These are phyloP conservation scores for Aspergillus nanangensis DNA, from an alignment of 495 filamentous ascomycete genomes.

Conservation along the genomic window DNA sequence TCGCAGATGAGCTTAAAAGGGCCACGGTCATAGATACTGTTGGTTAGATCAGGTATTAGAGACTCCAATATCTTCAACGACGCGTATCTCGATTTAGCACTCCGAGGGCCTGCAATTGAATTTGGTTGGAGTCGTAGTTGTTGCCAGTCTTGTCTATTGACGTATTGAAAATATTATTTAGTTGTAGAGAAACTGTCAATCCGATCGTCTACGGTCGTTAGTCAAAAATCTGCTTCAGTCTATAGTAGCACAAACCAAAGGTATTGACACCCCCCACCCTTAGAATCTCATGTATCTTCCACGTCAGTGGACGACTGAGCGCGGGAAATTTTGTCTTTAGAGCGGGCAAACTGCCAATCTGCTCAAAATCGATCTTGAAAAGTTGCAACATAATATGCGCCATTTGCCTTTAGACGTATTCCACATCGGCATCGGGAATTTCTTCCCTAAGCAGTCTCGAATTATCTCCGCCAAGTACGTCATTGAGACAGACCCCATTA, in stretches of 20 bases:
- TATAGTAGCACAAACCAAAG: slow-evolving; percentile 21
- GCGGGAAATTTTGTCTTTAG: slow-evolving; percentile 8
- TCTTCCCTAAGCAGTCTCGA: background rate
- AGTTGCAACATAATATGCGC: slow-evolving; percentile 25
- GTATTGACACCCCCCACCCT: slow-evolving; percentile 28
- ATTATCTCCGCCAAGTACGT: background rate
- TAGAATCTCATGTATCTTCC: slow-evolving; percentile 26
- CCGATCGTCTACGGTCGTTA: slow-evolving; percentile 24
- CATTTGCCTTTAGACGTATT: slow-evolving; percentile 26
- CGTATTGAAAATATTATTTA: slow-evolving; percentile 29
- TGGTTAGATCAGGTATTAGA: slow-evolving; percentile 19
- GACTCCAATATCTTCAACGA: slow-evolving; percentile 20
- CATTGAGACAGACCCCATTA: background rate
- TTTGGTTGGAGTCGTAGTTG: slow-evolving; percentile 30
- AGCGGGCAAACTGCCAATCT: slow-evolving; percentile 15
- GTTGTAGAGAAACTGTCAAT: slow-evolving; percentile 23
- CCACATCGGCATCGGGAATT: slow-evolving; percentile 18
- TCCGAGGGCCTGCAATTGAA: slow-evolving; percentile 17
- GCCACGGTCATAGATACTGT: slow-evolving; percentile 21
- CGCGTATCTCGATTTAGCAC: slow-evolving; percentile 20
- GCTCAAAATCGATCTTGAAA: slow-evolving; percentile 22
- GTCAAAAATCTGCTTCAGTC: background rate
- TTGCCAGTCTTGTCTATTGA: slow-evolving; percentile 26
- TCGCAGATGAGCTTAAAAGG: slow-evolving; percentile 35
- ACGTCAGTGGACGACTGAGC: slow-evolving; percentile 21